Base-by-base conservation (phyloP, 257 asterid genomes). In the Solanum piurae region DNA sequence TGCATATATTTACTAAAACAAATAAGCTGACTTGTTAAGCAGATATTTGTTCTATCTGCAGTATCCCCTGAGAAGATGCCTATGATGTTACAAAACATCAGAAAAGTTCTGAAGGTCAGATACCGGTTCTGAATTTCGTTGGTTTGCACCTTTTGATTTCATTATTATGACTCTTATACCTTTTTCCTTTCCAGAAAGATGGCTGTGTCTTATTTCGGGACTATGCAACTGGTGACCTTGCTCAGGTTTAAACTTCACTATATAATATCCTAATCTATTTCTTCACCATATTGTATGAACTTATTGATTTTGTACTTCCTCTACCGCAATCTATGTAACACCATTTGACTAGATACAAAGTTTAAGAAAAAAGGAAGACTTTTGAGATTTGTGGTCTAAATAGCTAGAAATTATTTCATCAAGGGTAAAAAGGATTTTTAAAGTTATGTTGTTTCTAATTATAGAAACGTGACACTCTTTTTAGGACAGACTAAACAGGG, bases 1-100 rank as follows among this genome's bases (percentile, higher is more conserved):
- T 77, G 5, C 12, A 72, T 49, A 38, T 79, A 85, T 52, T 82
- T 33, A 84, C 62, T 44, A 90, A 84, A 71, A 77, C 89, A 75
- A 90, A 40, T 84, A 89, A 80, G 90, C 98, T 97, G 93, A 95
- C 95, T 83, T 88, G 92, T 91, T 91, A 92, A 93, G 90, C 90
- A 97, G 99, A 93, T 95, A 90, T 97, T 97, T 93, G 98, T 95
- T 89, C 92, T 97, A 89, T 97, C 99, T 92, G 99, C 99, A 95
- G 98, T 97, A 66, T 95, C 98, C 83, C 99, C 99, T 3, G 96
- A 94, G 88, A 97, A 95, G 94, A 97, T 97, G 99, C 92, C 96
- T 66, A 34, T 36, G 27, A 98, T 88, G 88, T 86, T 95, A 89
- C 95, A 95, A 87, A 97, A 97, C 89, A 92, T 97, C 92, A 89